These are phyloP conservation scores for Calonectria hawksworthii DNA, from an alignment of 2,329 filamentous ascomycete species.

Conservation along the genomic window DNA sequence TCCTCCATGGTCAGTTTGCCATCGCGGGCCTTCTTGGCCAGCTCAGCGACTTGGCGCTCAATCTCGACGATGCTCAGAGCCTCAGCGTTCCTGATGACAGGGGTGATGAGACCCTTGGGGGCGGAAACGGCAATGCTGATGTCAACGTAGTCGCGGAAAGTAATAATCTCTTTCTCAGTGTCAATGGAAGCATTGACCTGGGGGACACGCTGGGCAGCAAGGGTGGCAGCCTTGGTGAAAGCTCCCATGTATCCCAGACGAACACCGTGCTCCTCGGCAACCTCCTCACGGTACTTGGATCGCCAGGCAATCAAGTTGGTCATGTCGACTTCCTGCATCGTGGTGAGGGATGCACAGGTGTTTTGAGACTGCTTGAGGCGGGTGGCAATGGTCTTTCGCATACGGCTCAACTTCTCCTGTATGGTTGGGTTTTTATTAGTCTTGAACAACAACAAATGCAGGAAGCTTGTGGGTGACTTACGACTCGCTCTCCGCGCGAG, in stretches of 20 bases:
- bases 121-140: slow-evolving; percentile 82
- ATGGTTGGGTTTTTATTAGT: background rate
- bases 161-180: slow-evolving; percentile 71
- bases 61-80: slow-evolving; percentile 53
- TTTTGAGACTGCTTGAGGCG: slow-evolving; percentile 78
- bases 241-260: slow-evolving; percentile 80
- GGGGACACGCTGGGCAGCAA: slow-evolving; percentile 77
- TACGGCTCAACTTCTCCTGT: slow-evolving; percentile 66
- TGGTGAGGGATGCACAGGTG: slow-evolving; percentile 79
- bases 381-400: slow-evolving; percentile 81
- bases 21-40: slow-evolving; percentile 76
- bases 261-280: slow-evolving; percentile 48
- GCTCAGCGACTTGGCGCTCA: slow-evolving; percentile 71
- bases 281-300: slow-evolving; percentile 73
- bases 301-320: slow-evolving; percentile 75
- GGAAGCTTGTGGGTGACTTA: slow-evolving; percentile 4
- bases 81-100: slow-evolving; percentile 79
- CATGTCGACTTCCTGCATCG: slow-evolving; percentile 62
- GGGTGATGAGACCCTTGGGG: slow-evolving; percentile 79
- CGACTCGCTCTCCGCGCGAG: slow-evolving; percentile 38
- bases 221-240: slow-evolving; percentile 78
- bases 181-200: slow-evolving; percentile 75
- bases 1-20: slow-evolving; percentile 84
- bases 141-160: slow-evolving; percentile 75
- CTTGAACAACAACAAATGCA: background rate